phyloP scores from a whole-genome alignment of 345 rosid species.

The Murraya koenigii region DNA sequence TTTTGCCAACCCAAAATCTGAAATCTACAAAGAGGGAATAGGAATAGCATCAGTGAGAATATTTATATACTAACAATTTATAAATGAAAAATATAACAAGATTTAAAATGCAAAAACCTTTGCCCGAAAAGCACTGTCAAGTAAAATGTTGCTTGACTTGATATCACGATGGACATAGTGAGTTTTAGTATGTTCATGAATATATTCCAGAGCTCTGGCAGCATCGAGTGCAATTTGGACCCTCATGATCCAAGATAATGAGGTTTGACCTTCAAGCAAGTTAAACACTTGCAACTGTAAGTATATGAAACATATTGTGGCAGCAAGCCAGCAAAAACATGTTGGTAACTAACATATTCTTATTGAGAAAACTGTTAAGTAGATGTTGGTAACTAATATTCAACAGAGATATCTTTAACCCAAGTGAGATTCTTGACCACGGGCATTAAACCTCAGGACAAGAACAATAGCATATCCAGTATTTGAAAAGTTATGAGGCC shows the following conservation, averaged over 20 bases:
- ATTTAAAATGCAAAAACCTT: slow-evolving; percentile 48
- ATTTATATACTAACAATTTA: background rate
- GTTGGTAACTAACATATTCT: background rate
- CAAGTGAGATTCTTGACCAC: background rate
- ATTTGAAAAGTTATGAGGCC: background rate
- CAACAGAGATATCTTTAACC: background rate
- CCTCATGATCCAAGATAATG: slow-evolving; percentile 90
- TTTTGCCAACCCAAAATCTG: slow-evolving; percentile 94
- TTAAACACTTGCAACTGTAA: slow-evolving; percentile 2
- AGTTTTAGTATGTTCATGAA: slow-evolving; percentile 92
- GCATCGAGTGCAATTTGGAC: slow-evolving; percentile 89
- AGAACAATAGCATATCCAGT: background rate
- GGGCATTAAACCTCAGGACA: background rate
- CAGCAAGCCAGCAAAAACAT: background rate
- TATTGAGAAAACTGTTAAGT: no score
- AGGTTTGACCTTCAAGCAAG: slow-evolving; percentile 62
- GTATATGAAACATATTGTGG: background rate
- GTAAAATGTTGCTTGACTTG: slow-evolving; percentile 90
- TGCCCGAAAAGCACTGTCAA: slow-evolving; percentile 80
- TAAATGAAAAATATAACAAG: slow-evolving; percentile 6
- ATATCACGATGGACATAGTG: slow-evolving; percentile 97
- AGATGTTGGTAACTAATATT: background rate
- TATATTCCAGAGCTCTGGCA: slow-evolving; percentile 93
- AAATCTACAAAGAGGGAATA: slow-evolving; percentile 54
- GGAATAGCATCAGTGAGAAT: slow-evolving; percentile 3